phyloP scores from a whole-genome alignment of 352 stramenopile species.

The Phytophthora chlamydospora region DNA sequence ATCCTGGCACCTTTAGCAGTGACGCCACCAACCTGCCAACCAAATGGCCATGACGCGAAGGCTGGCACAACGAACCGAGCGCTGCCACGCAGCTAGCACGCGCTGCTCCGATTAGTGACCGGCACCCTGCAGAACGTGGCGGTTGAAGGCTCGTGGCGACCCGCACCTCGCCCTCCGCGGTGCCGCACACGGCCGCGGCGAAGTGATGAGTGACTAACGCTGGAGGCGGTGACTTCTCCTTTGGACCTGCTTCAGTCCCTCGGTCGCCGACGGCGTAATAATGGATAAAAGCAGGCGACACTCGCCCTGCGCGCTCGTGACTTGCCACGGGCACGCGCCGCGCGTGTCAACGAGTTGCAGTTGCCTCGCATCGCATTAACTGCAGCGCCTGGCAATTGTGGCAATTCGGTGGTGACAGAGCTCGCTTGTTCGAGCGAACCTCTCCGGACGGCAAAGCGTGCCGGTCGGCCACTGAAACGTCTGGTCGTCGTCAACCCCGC shows the following conservation, averaged over 20 bases:
- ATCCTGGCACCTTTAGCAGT: too few species aligned
- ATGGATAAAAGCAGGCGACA: slow-evolving; percentile 24
- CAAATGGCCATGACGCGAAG: too few species aligned
- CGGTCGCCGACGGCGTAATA: slow-evolving; percentile 11
- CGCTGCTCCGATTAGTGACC: slow-evolving; percentile 5
- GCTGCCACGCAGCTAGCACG: slow-evolving; percentile 4
- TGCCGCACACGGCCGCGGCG: background rate
- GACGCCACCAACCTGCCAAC: too few species aligned
- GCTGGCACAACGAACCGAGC: too few species aligned
- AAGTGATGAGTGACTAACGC: slow-evolving; percentile 20
- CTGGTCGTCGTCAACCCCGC: too few species aligned
- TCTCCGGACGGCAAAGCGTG: too few species aligned
- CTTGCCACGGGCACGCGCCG: slow-evolving; percentile 23
- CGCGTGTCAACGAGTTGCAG: slow-evolving; percentile 20
- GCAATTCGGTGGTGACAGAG: too few species aligned
- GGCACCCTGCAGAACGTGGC: background rate
- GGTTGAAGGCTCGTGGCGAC: slow-evolving; percentile 11
- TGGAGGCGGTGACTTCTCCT: background rate
- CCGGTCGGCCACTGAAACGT: too few species aligned
- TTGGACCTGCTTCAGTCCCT: slow-evolving; percentile 1
- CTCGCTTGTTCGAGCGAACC: too few species aligned
- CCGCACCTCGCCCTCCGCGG: slow-evolving; percentile 2
- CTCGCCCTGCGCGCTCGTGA: slow-evolving; percentile 9
- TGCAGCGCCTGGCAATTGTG: background rate
- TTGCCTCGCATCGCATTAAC: slow-evolving; percentile 15